Conservation (phyloP, 805 yeast species). For the Wickerhamiella hasegawae region DNA sequence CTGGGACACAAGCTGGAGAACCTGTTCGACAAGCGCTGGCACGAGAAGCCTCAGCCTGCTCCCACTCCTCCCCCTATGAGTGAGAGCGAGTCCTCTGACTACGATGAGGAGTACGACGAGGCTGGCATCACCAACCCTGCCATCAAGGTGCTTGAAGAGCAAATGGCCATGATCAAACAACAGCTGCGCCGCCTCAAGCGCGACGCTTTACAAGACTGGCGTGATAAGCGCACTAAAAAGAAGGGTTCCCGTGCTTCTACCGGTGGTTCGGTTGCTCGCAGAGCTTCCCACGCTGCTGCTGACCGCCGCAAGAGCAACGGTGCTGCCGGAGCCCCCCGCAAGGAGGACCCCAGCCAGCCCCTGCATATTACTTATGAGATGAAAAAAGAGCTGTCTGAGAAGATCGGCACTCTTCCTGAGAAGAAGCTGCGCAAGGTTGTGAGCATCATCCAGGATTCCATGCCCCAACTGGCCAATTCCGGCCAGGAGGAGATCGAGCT, state of each 20-base stretch:
- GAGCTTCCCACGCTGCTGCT: not conserved
- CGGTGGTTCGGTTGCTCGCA: conserved; percentile 4
- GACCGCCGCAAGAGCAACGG: conserved; percentile 1
- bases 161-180: conserved; percentile 66
- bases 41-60: conserved; percentile 59
- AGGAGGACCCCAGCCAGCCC: conserved; percentile 10
- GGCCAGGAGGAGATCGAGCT: conserved; percentile 88
- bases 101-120: conserved; percentile 29
- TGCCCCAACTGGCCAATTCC: conserved; percentile 39
- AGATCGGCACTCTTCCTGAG: conserved; percentile 57
- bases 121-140: conserved; percentile 70
- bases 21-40: conserved; percentile 77
- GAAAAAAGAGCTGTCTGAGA: conserved; percentile 87
- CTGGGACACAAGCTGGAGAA: conserved; percentile 90
- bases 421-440: conserved; percentile 71
- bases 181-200: conserved; percentile 67
- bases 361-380: conserved; percentile 68
- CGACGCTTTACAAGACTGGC: conserved; percentile 15
- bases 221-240: conserved; percentile 8
- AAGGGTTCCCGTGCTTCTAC: conserved; percentile 1
- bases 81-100: conserved; percentile 29
- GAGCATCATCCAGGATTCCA: conserved; percentile 64
- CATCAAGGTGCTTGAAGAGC: conserved; percentile 75
- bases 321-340: conserved; percentile 18
- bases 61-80: conserved; percentile 36